A percentile compares a stretch with the other conserved stretches of the same genome.
phyloP scores from a whole-genome alignment of 331 rosid species.

The Telfairia occidentalis region DNA sequence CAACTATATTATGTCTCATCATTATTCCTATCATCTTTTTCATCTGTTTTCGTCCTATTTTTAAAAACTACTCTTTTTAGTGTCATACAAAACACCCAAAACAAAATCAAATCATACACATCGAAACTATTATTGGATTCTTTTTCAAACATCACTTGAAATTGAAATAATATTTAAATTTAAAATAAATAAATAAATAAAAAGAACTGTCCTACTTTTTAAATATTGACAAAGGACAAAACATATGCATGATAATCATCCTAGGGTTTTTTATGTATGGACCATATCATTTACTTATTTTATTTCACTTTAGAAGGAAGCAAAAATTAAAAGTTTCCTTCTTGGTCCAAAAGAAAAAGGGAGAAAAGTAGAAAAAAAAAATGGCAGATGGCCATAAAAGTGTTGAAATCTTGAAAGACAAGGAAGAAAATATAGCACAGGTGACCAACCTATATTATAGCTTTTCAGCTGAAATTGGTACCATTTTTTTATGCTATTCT shows the following conservation, averaged over 20 bases:
- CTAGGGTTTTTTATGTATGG: not conserved
- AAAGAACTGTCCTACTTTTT: not conserved
- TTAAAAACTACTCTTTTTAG: not conserved
- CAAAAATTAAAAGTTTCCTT: not conserved
- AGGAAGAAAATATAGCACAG: not conserved
- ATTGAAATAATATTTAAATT: too few relatives aligned
- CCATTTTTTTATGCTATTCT: not conserved
- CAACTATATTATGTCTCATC: too few relatives aligned
- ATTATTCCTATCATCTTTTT: not conserved
- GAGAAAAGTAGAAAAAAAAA: not conserved
- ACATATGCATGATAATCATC: not conserved
- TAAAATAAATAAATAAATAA: too few relatives aligned
- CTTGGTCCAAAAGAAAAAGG: not conserved
- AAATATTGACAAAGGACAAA: not conserved
- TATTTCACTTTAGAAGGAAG: not conserved
- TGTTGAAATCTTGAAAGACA: not conserved
- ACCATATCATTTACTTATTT: not conserved
- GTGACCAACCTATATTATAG: constrained; percentile 2
- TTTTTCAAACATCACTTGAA: not conserved
- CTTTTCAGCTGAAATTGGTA: not conserved
- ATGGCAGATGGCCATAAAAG: not conserved
- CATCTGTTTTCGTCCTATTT: not conserved
- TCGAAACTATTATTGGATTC: not conserved
- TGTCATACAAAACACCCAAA: not conserved
- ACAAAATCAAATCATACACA: not conserved